Conservation (phyloP, 805 yeast genomes). For the Zygoascus ofunaensis region DNA sequence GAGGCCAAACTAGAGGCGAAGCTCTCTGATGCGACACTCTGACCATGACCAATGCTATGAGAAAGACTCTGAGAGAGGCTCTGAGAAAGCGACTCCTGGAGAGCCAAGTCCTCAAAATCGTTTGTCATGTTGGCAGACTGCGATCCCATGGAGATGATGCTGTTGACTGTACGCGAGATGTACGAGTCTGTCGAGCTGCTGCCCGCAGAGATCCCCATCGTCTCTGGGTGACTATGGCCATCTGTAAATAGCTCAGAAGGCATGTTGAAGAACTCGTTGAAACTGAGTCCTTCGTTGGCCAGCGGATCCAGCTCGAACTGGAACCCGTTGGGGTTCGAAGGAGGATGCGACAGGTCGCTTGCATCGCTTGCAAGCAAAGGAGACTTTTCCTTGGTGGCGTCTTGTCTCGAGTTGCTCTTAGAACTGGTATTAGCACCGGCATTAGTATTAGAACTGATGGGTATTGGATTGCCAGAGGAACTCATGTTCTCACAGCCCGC, state of each 20-base stretch:
- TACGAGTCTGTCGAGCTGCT: neutral
- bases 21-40: too few species aligned
- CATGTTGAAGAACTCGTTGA: slow-evolving; percentile 11
- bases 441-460: neutral
- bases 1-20: neutral
- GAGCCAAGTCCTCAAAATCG: neutral
- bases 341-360: neutral
- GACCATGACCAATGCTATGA: too few species aligned
- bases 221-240: neutral
- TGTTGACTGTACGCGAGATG: slow-evolving; percentile 1
- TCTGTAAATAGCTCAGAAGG: neutral
- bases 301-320: slow-evolving; percentile 39
- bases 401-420: neutral
- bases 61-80: neutral
- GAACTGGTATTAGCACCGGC: neutral
- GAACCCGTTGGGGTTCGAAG: slow-evolving; percentile 15
- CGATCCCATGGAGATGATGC: neutral
- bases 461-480: neutral
- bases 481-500: neutral
- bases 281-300: slow-evolving; percentile 39
- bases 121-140: neutral
- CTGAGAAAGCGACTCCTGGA: neutral
- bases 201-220: neutral
- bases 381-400: neutral
- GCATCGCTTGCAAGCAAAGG: neutral